phyloP scores from a whole-genome alignment of 2,329 filamentous ascomycete species.

The Calonectria leucothoes region DNA sequence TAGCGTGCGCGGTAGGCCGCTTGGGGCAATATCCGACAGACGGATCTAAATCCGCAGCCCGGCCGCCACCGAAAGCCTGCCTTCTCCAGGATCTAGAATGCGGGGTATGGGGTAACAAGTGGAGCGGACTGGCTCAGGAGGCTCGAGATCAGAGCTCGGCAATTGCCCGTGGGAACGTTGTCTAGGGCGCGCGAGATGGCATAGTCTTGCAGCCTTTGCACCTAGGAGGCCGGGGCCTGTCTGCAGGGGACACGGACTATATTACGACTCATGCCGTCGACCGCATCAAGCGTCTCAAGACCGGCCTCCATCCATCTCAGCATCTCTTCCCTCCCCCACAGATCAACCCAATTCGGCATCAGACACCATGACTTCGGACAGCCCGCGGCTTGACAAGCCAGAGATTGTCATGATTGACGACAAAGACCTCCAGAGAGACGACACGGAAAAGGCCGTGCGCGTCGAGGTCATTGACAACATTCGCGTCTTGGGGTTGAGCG shows the following conservation, averaged over 20 bases:
- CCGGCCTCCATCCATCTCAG: neutral
- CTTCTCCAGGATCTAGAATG: neutral
- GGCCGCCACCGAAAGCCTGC: neutral
- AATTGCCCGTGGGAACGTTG: neutral
- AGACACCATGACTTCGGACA: slow-evolving; percentile 8
- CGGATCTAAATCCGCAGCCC: slow-evolving; percentile 18
- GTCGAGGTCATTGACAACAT: slow-evolving; percentile 42
- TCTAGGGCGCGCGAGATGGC: neutral
- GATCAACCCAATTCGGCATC: neutral
- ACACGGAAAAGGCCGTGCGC: slow-evolving; percentile 30
- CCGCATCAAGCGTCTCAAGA: neutral
- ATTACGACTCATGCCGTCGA: slow-evolving; percentile 7
- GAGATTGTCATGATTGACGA: slow-evolving; percentile 39
- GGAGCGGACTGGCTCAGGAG: neutral
- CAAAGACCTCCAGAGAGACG: neutral
- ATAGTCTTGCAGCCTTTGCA: neutral
- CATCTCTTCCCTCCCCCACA: neutral
- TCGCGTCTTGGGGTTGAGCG: slow-evolving; percentile 43
- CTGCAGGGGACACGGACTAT: neutral
- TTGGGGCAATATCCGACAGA: neutral
- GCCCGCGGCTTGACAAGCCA: slow-evolving; percentile 31
- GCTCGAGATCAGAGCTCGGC: neutral
- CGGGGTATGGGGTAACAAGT: slow-evolving; percentile 19
- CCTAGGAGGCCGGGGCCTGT: neutral
- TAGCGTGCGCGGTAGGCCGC: neutral